Evolutionary conservation across 306 rosid species (phyloP), one percentile per base, ranked within the genome.

Genomic region (Astragalus membranaceus): DNA sequence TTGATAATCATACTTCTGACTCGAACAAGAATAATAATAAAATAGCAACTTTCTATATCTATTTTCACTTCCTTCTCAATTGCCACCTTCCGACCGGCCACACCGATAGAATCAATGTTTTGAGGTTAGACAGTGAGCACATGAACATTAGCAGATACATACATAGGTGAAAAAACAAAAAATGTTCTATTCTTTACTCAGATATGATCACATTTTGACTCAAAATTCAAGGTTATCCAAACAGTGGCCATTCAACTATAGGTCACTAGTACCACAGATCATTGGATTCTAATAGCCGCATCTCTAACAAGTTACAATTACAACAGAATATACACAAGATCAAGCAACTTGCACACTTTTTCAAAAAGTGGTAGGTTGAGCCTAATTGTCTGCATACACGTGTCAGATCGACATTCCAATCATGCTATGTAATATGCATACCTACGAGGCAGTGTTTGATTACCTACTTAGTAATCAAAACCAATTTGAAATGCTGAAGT

Each of bases 401-500:
- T 33, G 70, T 59, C 47, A 10, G 74, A 59, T 67, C 60, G 36
- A 32, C 61, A 68, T 58, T 55, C 42, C 33, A 9, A 35, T 42
- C 59, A 10, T 58, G 60, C 46, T 39, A 64, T 65, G 42, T 12
- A 41, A 39, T 39, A 64, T 65, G 42, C 15, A 41, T 52, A 66
- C 3, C 33, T 64, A 7, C 7, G 55, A 43, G 29, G 67, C 57
- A 47, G 56, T 14, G 65, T 8, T 59, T 9, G 29, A 64, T 46
- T 52, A 2, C 44, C 5, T 6, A 50, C 41, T 9, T 48, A 57
- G 41, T 15, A 66, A 70, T 80, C 81, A 93, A 63, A 90, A 93
- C 98, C 98, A 93, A 68, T 90, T 90, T 64, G 97, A 93, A 73
- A 83, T 78, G 39, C 70, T 85, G 79, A 90, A 93, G 83, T 93